Conservation (phyloP, 306 rosid genomes). For the Fagus sylvatica region DNA sequence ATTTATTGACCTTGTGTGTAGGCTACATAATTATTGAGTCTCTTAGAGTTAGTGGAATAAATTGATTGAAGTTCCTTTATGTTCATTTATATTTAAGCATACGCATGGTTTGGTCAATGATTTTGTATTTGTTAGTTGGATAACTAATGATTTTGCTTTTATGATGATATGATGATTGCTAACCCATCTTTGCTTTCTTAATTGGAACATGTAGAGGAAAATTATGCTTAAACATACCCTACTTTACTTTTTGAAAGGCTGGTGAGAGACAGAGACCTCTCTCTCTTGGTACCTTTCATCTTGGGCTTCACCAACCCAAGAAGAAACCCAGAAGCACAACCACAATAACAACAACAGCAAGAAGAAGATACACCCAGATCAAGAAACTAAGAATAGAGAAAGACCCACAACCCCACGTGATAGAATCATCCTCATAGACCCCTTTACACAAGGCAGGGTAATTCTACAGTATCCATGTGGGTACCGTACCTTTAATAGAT, state of each 20-base stretch:
- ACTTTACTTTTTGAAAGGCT: slow-evolving; percentile 36
- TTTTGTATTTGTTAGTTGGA: slow-evolving; percentile 40
- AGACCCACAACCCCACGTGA: slow-evolving; percentile 7
- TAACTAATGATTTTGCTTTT: slow-evolving; percentile 34
- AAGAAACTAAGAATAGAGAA: background rate
- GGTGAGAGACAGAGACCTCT: slow-evolving; percentile 43
- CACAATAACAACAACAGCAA: slow-evolving; percentile 15
- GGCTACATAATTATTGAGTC: slow-evolving; percentile 23
- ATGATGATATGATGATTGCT: slow-evolving; percentile 41
- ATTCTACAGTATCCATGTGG: no score
- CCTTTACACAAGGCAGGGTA: slow-evolving; percentile 38
- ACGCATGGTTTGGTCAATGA: slow-evolving; percentile 52
- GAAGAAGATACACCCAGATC: slow-evolving; percentile 21
- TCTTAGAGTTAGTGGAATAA: slow-evolving; percentile 33
- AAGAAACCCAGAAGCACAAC: background rate
- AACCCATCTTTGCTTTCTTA: background rate
- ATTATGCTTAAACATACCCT: slow-evolving; percentile 19
- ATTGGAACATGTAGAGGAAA: slow-evolving; percentile 6
- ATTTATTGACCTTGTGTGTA: slow-evolving; percentile 35
- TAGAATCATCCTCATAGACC: slow-evolving; percentile 63
- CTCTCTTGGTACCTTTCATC: slow-evolving; percentile 58
- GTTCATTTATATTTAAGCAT: slow-evolving; percentile 23
- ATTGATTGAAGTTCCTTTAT: slow-evolving; percentile 37
- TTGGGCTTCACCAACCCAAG: slow-evolving; percentile 41
- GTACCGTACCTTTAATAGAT: no score